These are phyloP conservation scores for Cicer arietinum DNA, from an alignment of 306 rosid genomes.

Conservation along the genomic window DNA sequence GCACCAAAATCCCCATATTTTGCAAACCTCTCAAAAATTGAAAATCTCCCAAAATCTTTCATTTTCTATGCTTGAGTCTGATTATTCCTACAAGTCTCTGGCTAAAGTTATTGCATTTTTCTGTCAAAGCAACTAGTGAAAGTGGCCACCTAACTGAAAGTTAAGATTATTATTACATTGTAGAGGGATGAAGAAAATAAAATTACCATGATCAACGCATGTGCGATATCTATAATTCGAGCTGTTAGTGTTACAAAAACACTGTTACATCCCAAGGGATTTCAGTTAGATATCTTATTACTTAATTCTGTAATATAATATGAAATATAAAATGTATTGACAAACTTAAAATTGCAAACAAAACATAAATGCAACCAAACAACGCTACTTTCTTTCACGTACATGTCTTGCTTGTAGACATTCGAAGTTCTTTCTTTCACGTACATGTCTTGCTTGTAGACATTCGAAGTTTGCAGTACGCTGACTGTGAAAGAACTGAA, in stretches of 20 bases:
- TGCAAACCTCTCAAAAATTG: too few relatives aligned
- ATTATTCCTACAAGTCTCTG: constrained; percentile 52
- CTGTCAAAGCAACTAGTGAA: constrained; percentile 54
- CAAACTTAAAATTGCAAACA: constrained; percentile 29
- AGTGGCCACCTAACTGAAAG: constrained; percentile 9
- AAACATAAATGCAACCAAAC: constrained; percentile 43
- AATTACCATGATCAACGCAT: constrained; percentile 91
- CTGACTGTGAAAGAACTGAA: too few relatives aligned
- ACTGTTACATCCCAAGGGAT: constrained; percentile 92
- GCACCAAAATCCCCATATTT: too few relatives aligned
- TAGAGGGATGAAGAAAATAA: constrained; percentile 13
- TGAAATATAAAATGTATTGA: constrained; percentile 52
- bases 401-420: constrained; percentile 76
- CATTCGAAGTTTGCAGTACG: neutral
- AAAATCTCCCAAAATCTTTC: too few relatives aligned
- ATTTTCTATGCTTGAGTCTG: too few relatives aligned
- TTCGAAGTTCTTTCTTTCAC: constrained; percentile 48
- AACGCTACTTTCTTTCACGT: constrained; percentile 45
- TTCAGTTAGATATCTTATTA: constrained; percentile 76
- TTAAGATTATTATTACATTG: constrained; percentile 25
- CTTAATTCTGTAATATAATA: constrained; percentile 65
- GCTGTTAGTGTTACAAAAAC: constrained; percentile 96
- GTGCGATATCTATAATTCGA: constrained; percentile 90
- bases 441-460: too few relatives aligned
- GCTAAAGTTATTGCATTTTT: constrained; percentile 70